Evolutionary conservation across 2,329 filamentous ascomycete genomes (phyloP), one percentile per base, ranked within the genome.

Genomic region (Alternaria ventricosa): DNA sequence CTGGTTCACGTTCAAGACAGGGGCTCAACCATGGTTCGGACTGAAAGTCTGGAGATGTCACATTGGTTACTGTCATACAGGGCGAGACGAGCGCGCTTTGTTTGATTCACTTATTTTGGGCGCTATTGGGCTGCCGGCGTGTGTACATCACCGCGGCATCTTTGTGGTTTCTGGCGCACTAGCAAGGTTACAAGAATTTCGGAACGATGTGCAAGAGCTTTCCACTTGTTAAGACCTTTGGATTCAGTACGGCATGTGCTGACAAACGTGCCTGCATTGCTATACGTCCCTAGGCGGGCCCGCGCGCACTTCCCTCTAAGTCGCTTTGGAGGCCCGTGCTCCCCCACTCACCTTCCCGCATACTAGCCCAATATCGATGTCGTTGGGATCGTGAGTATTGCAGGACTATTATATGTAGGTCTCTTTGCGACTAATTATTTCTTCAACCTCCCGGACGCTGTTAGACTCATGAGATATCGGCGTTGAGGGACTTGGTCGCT

Each of bases 121-220:
- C 63, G 63, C 60, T 63, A 50, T 20, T 4, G 53, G 47, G 47
- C 43, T 63, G 47, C 44, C 25, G 47, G 36, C 41, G 54, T 22
- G 51, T 59, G 59, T 62, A 62, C 23, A 62, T 43, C 28, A 62
- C 41, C 36, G 41, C 36, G 12, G 20, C 18, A 33, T 50, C 43
- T 50, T 46, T 53, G 27, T n/a, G 53, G 22, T 33, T 28, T 57
- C 41, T 22, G 46, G 25, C 33, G 51, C 44, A 50, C n/a, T 50
- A 22, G 57, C 50, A 60, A 47, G 15, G 18, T 30, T 43, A 28
- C 41, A 15, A 30, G 25, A 28, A 56, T 44, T 46, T 18, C 13
- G 18, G 25, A 18, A 46, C 12, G 27, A 45, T 30, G 23, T 28
- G 36, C 49, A 51, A 51, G 15, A 51, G 49, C 28, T 6, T 7